Conservation (phyloP, 2,329 filamentous ascomycete species). For the Bisporella sp. region DNA sequence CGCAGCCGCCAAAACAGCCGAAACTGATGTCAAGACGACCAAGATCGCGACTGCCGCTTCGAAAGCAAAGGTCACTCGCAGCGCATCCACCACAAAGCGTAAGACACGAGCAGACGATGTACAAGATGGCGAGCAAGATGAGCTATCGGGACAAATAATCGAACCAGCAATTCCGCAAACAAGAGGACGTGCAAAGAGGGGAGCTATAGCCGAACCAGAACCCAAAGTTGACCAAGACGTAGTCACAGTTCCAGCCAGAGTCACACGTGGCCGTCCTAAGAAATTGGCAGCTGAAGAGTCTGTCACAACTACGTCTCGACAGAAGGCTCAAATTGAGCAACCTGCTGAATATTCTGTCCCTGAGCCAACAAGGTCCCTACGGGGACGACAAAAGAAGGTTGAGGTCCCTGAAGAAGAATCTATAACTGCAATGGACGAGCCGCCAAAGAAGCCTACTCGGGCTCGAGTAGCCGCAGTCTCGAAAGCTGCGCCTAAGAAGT, state of each 20-base stretch:
- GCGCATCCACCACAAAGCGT: slow-evolving; percentile 36
- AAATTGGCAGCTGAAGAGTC: slow-evolving; percentile 27
- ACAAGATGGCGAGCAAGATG: slow-evolving; percentile 27
- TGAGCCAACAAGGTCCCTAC: slow-evolving; percentile 13
- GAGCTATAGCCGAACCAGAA: slow-evolving; percentile 11
- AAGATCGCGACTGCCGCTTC: slow-evolving; percentile 43
- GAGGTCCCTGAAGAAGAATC: slow-evolving; percentile 16
- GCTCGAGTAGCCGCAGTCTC: slow-evolving; percentile 29
- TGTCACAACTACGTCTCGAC: background rate
- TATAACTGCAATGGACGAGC: slow-evolving; percentile 26
- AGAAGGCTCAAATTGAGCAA: slow-evolving; percentile 26
- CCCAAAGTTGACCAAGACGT: slow-evolving; percentile 14
- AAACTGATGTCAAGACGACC: slow-evolving; percentile 34
- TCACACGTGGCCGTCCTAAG: slow-evolving; percentile 38
- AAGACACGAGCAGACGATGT: slow-evolving; percentile 44
- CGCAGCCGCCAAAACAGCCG: slow-evolving; percentile 34
- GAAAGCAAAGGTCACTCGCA: slow-evolving; percentile 30
- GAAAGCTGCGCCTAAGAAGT: slow-evolving; percentile 48
- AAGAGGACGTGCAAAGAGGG: slow-evolving; percentile 42
- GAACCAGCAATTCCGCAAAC: slow-evolving; percentile 29
- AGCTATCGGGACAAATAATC: slow-evolving; percentile 2
- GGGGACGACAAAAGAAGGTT: slow-evolving; percentile 23
- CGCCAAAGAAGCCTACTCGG: slow-evolving; percentile 32
- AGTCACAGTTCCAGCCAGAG: slow-evolving; percentile 22
- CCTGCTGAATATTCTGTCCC: slow-evolving; percentile 5